Evolutionary conservation across 2,329 filamentous ascomycete genomes (phyloP).

Genomic region (Tolypocladium sp.): DNA sequence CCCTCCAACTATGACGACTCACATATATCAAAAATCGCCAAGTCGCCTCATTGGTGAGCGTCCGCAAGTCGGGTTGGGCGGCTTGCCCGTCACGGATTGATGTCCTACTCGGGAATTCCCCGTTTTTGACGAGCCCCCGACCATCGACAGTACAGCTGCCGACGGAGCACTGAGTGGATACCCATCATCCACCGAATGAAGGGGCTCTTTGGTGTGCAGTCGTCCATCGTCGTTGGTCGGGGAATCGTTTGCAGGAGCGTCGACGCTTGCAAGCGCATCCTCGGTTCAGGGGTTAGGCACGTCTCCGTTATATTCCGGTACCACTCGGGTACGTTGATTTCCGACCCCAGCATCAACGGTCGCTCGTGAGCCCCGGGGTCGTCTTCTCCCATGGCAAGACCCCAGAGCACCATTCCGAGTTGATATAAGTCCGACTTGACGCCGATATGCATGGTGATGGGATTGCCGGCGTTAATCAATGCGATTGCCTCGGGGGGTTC

Average conservation of each 20-base stretch:
- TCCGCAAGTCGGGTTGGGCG: slow-evolving; percentile 38
- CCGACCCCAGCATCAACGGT: slow-evolving; percentile 53
- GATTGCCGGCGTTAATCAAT: slow-evolving; percentile 79
- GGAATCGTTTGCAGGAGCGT: slow-evolving; percentile 65
- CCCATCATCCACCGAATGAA: slow-evolving; percentile 30
- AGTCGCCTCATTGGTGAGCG: slow-evolving; percentile 44
- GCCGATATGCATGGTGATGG: slow-evolving; percentile 94
- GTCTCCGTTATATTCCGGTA: slow-evolving; percentile 66
- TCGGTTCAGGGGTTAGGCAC: slow-evolving; percentile 68
- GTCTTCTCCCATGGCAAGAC: slow-evolving; percentile 76
- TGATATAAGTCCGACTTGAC: slow-evolving; percentile 96
- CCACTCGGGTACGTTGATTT: slow-evolving; percentile 63
- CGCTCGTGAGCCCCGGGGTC: slow-evolving; percentile 75
- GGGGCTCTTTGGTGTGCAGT: slow-evolving; percentile 13
- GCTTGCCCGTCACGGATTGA: slow-evolving; percentile 27
- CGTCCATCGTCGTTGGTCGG: slow-evolving; percentile 7
- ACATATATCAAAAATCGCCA: slow-evolving; percentile 29
- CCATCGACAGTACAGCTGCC: slow-evolving; percentile 23
- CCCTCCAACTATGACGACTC: too few relatives aligned
- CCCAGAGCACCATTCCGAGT: slow-evolving; percentile 95
- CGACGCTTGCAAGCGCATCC: slow-evolving; percentile 62
- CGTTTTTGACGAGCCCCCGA: slow-evolving; percentile 27
- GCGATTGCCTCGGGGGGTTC: slow-evolving; percentile 85
- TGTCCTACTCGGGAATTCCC: slow-evolving; percentile 28
- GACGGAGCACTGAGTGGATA: slow-evolving; percentile 27